Base-by-base conservation (phyloP, 2,329 filamentous ascomycete genomes). In the Neofusicoccum cordaticola region DNA sequence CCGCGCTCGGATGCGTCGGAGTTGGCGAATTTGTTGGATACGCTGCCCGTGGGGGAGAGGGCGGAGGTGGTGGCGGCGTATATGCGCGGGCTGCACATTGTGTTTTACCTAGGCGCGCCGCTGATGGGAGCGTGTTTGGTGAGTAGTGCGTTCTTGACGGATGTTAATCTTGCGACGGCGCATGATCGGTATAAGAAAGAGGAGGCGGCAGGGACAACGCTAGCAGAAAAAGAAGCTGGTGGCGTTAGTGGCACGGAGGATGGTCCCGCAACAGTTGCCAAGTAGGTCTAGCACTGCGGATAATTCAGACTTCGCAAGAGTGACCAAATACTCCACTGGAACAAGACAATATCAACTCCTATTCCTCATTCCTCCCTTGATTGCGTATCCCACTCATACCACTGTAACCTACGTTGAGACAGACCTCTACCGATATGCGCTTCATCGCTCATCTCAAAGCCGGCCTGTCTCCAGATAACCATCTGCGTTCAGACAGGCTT, bases 151-250 rank as follows among this genome's bases (percentile, higher is more conserved):
- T 60, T 47, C n/a, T 47, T 60, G 42, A 44, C 27, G 12, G 56
- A 60, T 5, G 56, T 60, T 41, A 41, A 41, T 22, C 56, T 60
- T 13, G 56, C 56, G 22, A 60, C 56, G 41, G 56, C 56, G 56
- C 56, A 60, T 47, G 56, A 60, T 39, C 8, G 31, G 42, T 60
- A 60, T 15, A 60, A 60, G 41, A 60, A 60, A 15, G 56, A 45
- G 4, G 42, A 35, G 31, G 27, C 6, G 12, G 11, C 31, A 6
- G 15, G 13, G 56, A n/a, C 7, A 19, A n/a, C 2, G 7, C 11
- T 11, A 27, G 27, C n/a, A 11, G 56, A 35, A 5, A 8, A 27
- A 1, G 42, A 2, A 9, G 31, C 4, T 8, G 42, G 15, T 15
- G 48, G 13, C 8, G 48, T 15, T 8, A 27, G 22, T 17, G n/a